Evolutionary conservation across 495 filamentous ascomycete genomes (phyloP).

Genomic region (Neurospora africana): DNA sequence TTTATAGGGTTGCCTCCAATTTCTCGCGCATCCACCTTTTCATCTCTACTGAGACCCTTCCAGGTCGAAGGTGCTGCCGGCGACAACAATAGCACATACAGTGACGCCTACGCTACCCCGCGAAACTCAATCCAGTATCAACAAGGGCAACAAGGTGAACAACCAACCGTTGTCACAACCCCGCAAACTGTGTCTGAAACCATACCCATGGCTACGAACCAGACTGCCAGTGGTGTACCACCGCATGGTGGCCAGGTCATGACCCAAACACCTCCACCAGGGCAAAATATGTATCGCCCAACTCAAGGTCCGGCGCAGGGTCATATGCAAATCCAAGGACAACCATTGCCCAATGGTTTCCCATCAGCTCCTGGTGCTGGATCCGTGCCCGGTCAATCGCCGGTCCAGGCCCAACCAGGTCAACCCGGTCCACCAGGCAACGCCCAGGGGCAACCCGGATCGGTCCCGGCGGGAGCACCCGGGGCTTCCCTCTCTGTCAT

Average conservation of each 20-base stretch:
- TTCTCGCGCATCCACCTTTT: constrained; percentile 41
- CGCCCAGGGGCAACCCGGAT: constrained; percentile 2
- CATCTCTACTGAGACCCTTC: constrained; percentile 22
- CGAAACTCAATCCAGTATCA: constrained; percentile 1
- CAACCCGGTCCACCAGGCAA: constrained; percentile 13
- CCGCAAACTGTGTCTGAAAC: background rate
- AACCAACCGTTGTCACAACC: background rate
- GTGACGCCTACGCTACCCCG: background rate
- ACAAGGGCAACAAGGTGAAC: constrained; percentile 1
- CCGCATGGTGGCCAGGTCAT: constrained; percentile 5
- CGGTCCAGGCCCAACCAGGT: background rate
- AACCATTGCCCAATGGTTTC: constrained; percentile 2
- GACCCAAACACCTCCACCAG: constrained; percentile 4
- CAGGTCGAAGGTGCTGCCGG: constrained; percentile 11
- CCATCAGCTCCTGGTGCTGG: background rate
- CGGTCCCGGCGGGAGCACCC: constrained; percentile 3
- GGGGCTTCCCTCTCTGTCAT: constrained; percentile 3
- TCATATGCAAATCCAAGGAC: constrained; percentile 13
- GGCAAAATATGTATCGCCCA: constrained; percentile 20
- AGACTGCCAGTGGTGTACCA: background rate
- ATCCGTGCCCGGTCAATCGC: constrained; percentile 4
- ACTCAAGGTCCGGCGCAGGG: constrained; percentile 8
- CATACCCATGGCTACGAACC: background rate
- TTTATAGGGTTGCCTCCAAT: constrained; percentile 42
- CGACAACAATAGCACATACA: constrained; percentile 6